Evolutionary conservation across 1,284 basidiomycete species (phyloP).

Genomic region (Cryptococcus maquisensis): DNA sequence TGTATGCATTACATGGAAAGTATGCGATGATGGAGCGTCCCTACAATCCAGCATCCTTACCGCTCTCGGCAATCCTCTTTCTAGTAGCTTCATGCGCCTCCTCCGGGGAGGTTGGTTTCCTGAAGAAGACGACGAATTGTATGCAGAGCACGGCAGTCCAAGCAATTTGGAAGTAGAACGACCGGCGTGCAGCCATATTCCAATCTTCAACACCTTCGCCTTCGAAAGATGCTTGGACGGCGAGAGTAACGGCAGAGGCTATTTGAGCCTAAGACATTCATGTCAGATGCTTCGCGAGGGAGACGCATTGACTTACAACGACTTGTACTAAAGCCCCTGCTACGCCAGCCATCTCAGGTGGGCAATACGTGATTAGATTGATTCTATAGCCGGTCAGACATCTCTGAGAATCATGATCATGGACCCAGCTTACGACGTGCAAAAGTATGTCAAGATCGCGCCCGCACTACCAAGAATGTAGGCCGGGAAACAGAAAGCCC

Average conservation of each 20-base stretch:
- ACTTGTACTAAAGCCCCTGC: slow-evolving; percentile 42
- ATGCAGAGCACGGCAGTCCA: slow-evolving; percentile 25
- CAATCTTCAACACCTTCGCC: slow-evolving; percentile 29
- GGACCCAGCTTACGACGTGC: slow-evolving; percentile 10
- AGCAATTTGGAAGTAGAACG: slow-evolving; percentile 36
- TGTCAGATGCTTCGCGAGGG: neutral
- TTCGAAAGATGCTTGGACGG: slow-evolving; percentile 44
- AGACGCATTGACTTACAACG: slow-evolving; percentile 7
- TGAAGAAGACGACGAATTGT: slow-evolving; percentile 32
- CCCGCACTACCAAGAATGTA: slow-evolving; percentile 26
- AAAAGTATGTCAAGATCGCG: slow-evolving; percentile 27
- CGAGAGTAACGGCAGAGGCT: slow-evolving; percentile 36
- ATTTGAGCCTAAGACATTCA: slow-evolving; percentile 20
- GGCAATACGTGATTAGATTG: slow-evolving; percentile 32
- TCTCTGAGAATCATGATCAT: too few relatives aligned
- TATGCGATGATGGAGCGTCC: neutral
- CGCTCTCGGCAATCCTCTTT: slow-evolving; percentile 26
- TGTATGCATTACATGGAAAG: too few relatives aligned
- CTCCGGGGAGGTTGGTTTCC: slow-evolving; percentile 22
- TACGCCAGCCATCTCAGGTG: slow-evolving; percentile 43
- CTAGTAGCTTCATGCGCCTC: slow-evolving; percentile 36
- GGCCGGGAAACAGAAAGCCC: slow-evolving; percentile 39
- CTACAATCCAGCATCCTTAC: slow-evolving; percentile 9
- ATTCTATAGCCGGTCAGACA: slow-evolving; percentile 5
- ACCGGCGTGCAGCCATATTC: slow-evolving; percentile 22